Conservation (phyloP, 495 filamentous ascomycete species). For the Aspergillus diversus region DNA sequence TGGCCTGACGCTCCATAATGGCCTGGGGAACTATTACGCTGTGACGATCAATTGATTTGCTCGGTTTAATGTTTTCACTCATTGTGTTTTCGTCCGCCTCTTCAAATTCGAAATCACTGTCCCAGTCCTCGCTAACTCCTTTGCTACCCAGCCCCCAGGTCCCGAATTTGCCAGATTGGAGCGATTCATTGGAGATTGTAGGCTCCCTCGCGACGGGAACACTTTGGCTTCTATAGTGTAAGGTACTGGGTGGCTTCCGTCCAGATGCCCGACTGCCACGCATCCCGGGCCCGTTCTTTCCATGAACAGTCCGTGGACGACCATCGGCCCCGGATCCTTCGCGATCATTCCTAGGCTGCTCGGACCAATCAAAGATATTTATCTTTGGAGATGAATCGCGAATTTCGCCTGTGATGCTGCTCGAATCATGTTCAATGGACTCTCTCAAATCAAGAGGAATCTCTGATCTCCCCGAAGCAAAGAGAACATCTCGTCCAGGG, state of each 20-base stretch:
- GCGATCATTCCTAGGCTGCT: slow-evolving; percentile 61
- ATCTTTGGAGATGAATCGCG: slow-evolving; percentile 35
- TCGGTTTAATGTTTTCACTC: slow-evolving; percentile 31
- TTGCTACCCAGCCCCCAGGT: slow-evolving; percentile 88
- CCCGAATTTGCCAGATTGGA: slow-evolving; percentile 76
- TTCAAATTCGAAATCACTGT: slow-evolving; percentile 81
- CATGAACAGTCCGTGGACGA: slow-evolving; percentile 87
- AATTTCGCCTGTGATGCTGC: slow-evolving; percentile 15
- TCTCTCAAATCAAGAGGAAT: slow-evolving; percentile 7
- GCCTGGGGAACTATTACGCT: slow-evolving; percentile 78
- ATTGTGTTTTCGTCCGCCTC: slow-evolving; percentile 46
- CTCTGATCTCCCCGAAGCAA: background rate
- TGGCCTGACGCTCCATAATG: slow-evolving; percentile 83
- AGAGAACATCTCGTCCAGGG: slow-evolving; percentile 1
- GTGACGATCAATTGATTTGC: slow-evolving; percentile 31
- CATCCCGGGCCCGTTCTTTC: slow-evolving; percentile 75
- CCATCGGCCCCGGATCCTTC: slow-evolving; percentile 55
- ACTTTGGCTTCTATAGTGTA: slow-evolving; percentile 92
- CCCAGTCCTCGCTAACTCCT: slow-evolving; percentile 81
- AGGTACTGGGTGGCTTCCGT: slow-evolving; percentile 73
- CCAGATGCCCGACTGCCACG: slow-evolving; percentile 74
- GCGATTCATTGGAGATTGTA: slow-evolving; percentile 52
- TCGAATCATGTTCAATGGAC: slow-evolving; percentile 14
- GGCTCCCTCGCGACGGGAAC: slow-evolving; percentile 82
- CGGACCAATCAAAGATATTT: slow-evolving; percentile 85